Base-by-base conservation (phyloP, 2,329 filamentous ascomycete species). In the Acrocalymma vagum region DNA sequence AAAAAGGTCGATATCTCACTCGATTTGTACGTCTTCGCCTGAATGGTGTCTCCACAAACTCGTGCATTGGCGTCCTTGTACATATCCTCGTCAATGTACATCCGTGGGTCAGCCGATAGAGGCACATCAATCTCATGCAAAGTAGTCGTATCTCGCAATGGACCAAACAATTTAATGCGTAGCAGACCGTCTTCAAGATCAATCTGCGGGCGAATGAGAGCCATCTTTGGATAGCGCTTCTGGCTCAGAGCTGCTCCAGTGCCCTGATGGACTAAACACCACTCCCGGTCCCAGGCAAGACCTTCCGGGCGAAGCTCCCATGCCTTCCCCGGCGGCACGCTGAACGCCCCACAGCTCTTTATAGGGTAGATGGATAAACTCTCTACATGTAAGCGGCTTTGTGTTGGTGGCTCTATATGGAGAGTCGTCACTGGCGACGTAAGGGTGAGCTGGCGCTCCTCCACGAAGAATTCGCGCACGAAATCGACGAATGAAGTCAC, bases 221-320 rank as follows among this genome's bases (percentile, higher is more conserved):
- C 87, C 93, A 99, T 97, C 22, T 78, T 83, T 3, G 92, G 89
- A 62, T 94, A 86, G 51, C 85, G 80, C 72, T 97, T 99, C 70
- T 97, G 93, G 63, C 83, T 96, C 38, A 99, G 75, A 5, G 87
- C 90, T 55, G 86, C 84, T 0, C 90, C 88, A 1, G 92, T 95
- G 28, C 90, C 91, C 61, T 85, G 82, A 64, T 96, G 92, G 10
- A 99, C 78, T 14, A 99, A 75, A 70, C 93, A 97, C 93, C 94
- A 99, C 73, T 97, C 93, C 47, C 94, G 81, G 67, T 99, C 94
- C 91, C 93, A 97, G 7, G 85, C 87, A 3, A 99, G 76, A 0
- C 94, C 94, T 72, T 96, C 91, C 6, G 81, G 77, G 39, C 81
- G 83, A 14, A 97, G 79, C 56, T 88, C 84, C 94, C 94, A 99